These are phyloP conservation scores for Pleurotus tuoliensis DNA, from an alignment of 768 basidiomycete species.

Conservation along the genomic window DNA sequence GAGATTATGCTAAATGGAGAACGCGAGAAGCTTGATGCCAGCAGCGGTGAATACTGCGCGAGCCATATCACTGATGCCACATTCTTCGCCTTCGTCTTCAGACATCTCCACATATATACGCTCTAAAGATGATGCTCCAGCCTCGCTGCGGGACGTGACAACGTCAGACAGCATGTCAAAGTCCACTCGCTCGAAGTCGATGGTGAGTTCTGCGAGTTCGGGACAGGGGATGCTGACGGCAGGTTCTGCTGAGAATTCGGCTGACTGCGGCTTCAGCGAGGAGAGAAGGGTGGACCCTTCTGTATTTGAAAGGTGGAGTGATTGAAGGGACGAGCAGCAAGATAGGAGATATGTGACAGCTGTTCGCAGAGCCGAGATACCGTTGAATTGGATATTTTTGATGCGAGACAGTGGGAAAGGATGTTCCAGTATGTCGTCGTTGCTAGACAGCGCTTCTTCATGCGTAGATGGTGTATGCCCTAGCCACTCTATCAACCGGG, in stretches of 20 bases:
- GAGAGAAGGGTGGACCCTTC: conserved; percentile 17
- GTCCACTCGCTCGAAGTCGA: background rate
- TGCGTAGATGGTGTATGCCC: background rate
- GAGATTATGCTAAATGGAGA: background rate
- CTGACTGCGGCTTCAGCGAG: conserved; percentile 11
- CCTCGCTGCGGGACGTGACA: background rate
- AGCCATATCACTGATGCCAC: conserved; percentile 5
- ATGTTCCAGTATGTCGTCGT: background rate
- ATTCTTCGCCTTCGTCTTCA: conserved; percentile 2
- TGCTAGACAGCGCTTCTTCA: no score
- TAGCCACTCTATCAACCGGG: conserved; percentile 32
- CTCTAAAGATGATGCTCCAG: background rate
- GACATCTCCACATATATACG: conserved; percentile 1
- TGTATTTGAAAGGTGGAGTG: conserved; percentile 20
- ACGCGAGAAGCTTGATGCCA: conserved; percentile 3
- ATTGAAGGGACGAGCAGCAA: conserved; percentile 19
- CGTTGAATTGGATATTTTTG: conserved; percentile 25
- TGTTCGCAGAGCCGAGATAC: conserved; percentile 17
- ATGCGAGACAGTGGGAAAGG: conserved; percentile 22
- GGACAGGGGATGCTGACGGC: background rate
- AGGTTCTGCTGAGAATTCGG: background rate
- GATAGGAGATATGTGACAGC: conserved; percentile 23
- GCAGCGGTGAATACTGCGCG: conserved; percentile 2
- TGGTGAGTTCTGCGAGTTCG: background rate
- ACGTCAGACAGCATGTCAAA: background rate